phyloP scores from a whole-genome alignment of 768 basidiomycete genomes.

The Amanita jacksonii region DNA sequence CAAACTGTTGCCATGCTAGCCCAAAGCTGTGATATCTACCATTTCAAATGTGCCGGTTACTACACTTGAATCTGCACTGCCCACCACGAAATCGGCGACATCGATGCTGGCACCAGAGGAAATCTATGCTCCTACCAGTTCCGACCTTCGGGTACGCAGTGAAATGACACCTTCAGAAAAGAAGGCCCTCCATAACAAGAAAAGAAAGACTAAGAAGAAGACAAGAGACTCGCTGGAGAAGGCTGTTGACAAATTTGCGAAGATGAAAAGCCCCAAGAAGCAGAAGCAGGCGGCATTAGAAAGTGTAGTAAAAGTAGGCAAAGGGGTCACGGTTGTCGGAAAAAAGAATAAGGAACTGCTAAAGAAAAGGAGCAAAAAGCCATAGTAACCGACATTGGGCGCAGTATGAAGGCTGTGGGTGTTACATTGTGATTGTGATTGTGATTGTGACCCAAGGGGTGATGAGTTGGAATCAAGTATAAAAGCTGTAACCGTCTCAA shows the following conservation, averaged over 20 bases:
- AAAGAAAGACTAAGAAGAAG: slow-evolving; percentile 62
- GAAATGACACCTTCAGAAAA: slow-evolving; percentile 87
- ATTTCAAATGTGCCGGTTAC: slow-evolving; percentile 76
- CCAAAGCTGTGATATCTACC: slow-evolving; percentile 80
- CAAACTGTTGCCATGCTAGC: slow-evolving; percentile 37
- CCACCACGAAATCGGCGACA: slow-evolving; percentile 63
- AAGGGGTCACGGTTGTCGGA: slow-evolving; percentile 82
- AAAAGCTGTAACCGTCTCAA: background rate
- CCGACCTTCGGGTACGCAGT: slow-evolving; percentile 51
- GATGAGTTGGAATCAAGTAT: no score
- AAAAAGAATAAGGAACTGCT: slow-evolving; percentile 31
- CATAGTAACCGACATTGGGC: background rate
- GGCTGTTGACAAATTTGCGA: slow-evolving; percentile 55
- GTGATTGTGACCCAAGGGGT: background rate
- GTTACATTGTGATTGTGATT: background rate
- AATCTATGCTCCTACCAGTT: slow-evolving; percentile 53
- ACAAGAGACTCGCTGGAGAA: slow-evolving; percentile 57
- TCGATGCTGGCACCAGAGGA: slow-evolving; percentile 93
- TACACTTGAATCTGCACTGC: slow-evolving; percentile 83
- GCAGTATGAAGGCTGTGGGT: background rate
- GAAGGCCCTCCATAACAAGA: slow-evolving; percentile 53
- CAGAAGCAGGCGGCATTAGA: slow-evolving; percentile 81
- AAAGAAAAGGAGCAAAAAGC: slow-evolving; percentile 2
- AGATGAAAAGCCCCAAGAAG: slow-evolving; percentile 52
- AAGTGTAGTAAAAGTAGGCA: slow-evolving; percentile 75